phyloP scores from a whole-genome alignment of 257 asterid genomes.

The Solanum rostratum region DNA sequence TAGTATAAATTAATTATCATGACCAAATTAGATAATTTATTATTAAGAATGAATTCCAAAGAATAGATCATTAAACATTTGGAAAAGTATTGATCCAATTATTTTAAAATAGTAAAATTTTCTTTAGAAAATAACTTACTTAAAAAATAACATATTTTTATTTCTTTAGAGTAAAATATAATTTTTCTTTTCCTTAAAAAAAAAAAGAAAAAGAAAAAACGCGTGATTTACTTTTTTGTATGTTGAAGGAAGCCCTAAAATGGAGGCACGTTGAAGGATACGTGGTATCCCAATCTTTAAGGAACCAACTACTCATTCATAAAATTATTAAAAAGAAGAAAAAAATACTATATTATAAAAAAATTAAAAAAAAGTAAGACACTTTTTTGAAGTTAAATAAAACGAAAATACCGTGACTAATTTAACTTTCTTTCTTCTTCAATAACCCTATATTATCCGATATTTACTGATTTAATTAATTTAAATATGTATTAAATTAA shows the following conservation, averaged over 20 bases:
- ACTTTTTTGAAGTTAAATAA: neutral
- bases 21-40: too few relatives aligned
- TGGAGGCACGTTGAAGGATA: neutral
- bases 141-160: too few relatives aligned
- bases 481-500: too few relatives aligned
- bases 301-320: neutral
- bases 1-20: too few relatives aligned
- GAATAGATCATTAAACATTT: too few relatives aligned
- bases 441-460: neutral
- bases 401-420: neutral
- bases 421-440: neutral
- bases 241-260: neutral
- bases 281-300: neutral
- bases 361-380: neutral
- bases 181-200: neutral
- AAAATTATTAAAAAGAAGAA: neutral
- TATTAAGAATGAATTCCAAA: too few relatives aligned
- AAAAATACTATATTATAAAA: neutral
- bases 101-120: too few relatives aligned
- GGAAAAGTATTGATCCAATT: too few relatives aligned
- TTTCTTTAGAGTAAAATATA: too few relatives aligned
- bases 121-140: too few relatives aligned
- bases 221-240: neutral
- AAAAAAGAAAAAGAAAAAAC: neutral
- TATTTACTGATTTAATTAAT: neutral